Base-by-base conservation (phyloP, 345 rosid genomes). In the Trapa bicornis region DNA sequence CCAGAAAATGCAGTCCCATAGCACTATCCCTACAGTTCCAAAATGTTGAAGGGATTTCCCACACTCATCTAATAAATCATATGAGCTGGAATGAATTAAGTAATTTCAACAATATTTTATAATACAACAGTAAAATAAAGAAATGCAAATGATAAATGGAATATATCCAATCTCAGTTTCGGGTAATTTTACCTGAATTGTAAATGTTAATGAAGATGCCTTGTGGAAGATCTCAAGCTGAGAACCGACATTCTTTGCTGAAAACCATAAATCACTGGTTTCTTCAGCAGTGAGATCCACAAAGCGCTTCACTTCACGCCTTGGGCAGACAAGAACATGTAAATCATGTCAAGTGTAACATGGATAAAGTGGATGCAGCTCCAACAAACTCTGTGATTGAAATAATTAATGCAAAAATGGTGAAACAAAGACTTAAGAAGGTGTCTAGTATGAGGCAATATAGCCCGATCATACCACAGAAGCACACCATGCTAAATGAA, bases 241-340 rank as follows among this genome's bases (percentile, higher is more conserved):
- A 47, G 70, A 71, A 64, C 96, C 97, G 71, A 94, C 53, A 72
- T 80, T 94, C 79, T 94, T 84, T 38, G 97, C 93, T 13, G 82
- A 70, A 68, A 83, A 76, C 97, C 99, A 94, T 3, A 94, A 58
- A 77, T 94, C 97, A 61, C 72, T 77, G 9, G 87, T 83, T 86
- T 94, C 96, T 14, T 87, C 88, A 67, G 78, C 83, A 68, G 88
- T 91, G 65, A 91, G 97, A 77, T 94, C 97, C 76, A 71, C 83
- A 80, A 94, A 84, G 50, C 96, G 93, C 73, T 87, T 81, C 63
- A 83, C 97, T 78, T 86, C 89, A 66, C 97, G 95, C 79, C 80
- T 80, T 64, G 96, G 89, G 73, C 91, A 85, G 66, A 89, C 87
- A 68, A 94, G 96, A 67, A 94, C 99, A 87, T 90, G 96, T 89